Evolutionary conservation across 192 early-diverging fungal species (phyloP), one percentile per base, ranked within the genome.

Genomic region (Ramicandelaber brevisporus): DNA sequence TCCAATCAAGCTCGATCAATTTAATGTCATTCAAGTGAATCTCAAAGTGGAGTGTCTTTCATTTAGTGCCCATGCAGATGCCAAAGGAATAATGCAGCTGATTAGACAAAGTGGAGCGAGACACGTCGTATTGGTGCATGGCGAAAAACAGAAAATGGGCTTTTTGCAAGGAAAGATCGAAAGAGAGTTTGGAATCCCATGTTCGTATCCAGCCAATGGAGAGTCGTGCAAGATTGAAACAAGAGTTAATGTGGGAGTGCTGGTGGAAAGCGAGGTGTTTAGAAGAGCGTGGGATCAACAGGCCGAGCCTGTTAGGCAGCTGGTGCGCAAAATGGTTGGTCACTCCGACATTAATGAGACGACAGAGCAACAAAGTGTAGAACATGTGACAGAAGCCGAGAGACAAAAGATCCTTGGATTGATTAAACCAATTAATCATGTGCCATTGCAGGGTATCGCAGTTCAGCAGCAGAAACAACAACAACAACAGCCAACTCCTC

Each of bases 21-120:
- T 63, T 30, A 78, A 68, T 6, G 51, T 52, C 17, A 57, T 82
- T 4, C 43, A 73, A 15, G 85, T 90, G 27, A 85, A 89, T 22
- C 45, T 92, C n/a, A 70, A 77, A 40, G 86, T 98, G 29, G 61
- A 81, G 37, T 88, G 95, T 44, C 50, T 98, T 14, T 88, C 83
- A 0, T 98, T 98, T 42, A 85, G 80, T 34, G 92, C 88, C 0
- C 92, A 98, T 23, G 88, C 92, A 1, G 92, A 98, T 40, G 77
- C 85, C 5, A 92, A 95, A 46, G 92, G 92, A 3, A 98, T 98
- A 34, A 68, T 98, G 73, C 73, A 84, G 53, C 58, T 98, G 17
- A 84, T 92, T 32, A 64, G 67, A 3, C 80, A 88, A 53, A 83
- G 79, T 23, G 65, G 76, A 29, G 75, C 85, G 5, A 50, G 63